phyloP scores from a whole-genome alignment of 805 yeast species.

The Candida andamanensis region DNA sequence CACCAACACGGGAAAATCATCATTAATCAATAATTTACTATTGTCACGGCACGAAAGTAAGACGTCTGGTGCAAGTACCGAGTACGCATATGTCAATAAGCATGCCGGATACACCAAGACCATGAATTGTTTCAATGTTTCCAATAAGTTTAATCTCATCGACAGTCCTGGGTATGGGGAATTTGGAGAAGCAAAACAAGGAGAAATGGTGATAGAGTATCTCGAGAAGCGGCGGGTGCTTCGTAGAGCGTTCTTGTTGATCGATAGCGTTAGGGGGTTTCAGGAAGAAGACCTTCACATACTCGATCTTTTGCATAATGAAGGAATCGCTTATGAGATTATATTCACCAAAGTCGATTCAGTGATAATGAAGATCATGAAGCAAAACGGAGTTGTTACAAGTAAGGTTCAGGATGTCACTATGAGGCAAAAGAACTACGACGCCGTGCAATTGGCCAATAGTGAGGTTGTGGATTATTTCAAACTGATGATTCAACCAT shows the following conservation, averaged over 20 bases:
- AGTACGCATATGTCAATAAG: conserved; percentile 34
- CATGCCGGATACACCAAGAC: conserved; percentile 58
- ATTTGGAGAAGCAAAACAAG: conserved; percentile 62
- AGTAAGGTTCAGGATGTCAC: conserved; percentile 5
- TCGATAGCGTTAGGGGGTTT: conserved; percentile 59
- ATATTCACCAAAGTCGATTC: conserved; percentile 75
- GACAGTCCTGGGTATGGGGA: conserved; percentile 93
- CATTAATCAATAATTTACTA: conserved; percentile 60
- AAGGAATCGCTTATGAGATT: conserved; percentile 67
- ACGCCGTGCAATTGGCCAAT: conserved; percentile 17
- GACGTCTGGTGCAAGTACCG: conserved; percentile 14
- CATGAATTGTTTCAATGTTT: conserved; percentile 66
- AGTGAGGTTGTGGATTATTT: conserved; percentile 21
- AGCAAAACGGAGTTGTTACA: conserved; percentile 10
- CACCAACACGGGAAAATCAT: conserved; percentile 84
- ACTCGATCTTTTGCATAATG: conserved; percentile 42
- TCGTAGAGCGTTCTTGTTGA: conserved; percentile 53
- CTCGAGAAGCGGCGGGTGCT: conserved; percentile 50
- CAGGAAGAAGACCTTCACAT: conserved; percentile 51
- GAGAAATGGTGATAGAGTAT: conserved; percentile 61
- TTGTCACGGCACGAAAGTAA: conserved; percentile 21
- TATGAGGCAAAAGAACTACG: conserved; percentile 5
- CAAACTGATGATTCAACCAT: conserved; percentile 31
- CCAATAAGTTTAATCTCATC: conserved; percentile 57
- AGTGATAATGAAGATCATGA: conserved; percentile 26